Evolutionary conservation across 2,329 filamentous ascomycete species (phyloP).

Genomic region (Sporothrix brasiliensis): DNA sequence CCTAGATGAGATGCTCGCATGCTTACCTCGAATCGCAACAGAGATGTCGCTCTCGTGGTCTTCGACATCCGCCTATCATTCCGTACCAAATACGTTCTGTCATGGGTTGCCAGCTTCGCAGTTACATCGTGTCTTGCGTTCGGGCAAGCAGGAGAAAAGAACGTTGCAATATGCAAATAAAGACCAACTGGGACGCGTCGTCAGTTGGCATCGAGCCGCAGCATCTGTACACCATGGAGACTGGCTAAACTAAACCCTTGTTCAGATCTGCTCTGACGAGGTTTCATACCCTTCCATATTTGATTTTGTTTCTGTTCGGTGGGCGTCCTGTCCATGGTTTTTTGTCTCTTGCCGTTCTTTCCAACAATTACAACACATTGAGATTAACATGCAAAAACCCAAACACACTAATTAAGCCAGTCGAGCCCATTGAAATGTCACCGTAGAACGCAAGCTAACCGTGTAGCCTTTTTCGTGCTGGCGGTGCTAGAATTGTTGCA

Average conservation of each 20-base stretch:
- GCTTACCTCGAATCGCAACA: background rate
- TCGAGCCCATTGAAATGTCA: background rate
- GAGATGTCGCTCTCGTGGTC: background rate
- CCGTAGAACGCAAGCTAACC: background rate
- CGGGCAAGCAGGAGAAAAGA: constrained; percentile 12
- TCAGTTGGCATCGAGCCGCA: background rate
- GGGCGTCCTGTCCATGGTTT: background rate
- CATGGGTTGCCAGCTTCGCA: background rate
- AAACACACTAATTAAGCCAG: background rate
- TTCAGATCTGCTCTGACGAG: constrained; percentile 1
- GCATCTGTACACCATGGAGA: background rate
- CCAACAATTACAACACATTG: background rate
- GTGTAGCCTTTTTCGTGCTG: background rate
- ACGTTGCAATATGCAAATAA: background rate
- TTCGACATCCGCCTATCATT: background rate
- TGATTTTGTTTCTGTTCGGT: constrained; percentile 16
- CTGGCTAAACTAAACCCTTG: background rate
- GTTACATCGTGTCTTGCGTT: constrained; percentile 22
- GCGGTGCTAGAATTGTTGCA: background rate
- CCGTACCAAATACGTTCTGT: constrained; percentile 17
- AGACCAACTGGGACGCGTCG: background rate
- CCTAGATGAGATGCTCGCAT: too few relatives aligned
- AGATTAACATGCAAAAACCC: background rate
- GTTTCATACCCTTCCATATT: constrained; percentile 27
- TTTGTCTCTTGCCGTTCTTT: constrained; percentile 8